phyloP scores from a whole-genome alignment of 345 rosid species.

The Citrus reticulata region DNA sequence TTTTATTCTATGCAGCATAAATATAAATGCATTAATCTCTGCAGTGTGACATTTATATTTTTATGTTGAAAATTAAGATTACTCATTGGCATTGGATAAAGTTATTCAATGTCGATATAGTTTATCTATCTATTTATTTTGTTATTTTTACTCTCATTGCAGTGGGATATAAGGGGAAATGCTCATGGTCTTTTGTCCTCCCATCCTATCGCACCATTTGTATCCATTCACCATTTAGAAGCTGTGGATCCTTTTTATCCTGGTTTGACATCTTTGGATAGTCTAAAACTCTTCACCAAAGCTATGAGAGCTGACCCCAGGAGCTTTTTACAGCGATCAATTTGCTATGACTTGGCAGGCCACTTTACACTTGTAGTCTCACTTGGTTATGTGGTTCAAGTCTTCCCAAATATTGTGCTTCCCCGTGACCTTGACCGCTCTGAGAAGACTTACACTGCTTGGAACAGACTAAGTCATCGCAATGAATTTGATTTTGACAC shows the following conservation, averaged over 20 bases:
- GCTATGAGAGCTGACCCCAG: slow-evolving; percentile 67
- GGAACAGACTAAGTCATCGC: slow-evolving; percentile 55
- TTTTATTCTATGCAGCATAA: neutral
- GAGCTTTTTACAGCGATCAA: slow-evolving; percentile 80
- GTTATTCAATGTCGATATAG: neutral
- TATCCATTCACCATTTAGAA: slow-evolving; percentile 87
- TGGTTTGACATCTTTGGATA: slow-evolving; percentile 56
- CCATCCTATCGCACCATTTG: slow-evolving; percentile 83
- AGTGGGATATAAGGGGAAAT: slow-evolving; percentile 93
- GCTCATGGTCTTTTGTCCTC: slow-evolving; percentile 74
- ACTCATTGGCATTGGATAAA: neutral
- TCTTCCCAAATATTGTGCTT: slow-evolving; percentile 55
- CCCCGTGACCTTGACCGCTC: slow-evolving; percentile 80
- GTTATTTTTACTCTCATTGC: slow-evolving; percentile 10
- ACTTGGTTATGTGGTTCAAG: slow-evolving; percentile 80
- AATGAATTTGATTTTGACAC: slow-evolving; percentile 84
- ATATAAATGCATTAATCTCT: neutral
- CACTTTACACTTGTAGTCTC: slow-evolving; percentile 61
- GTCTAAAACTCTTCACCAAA: slow-evolving; percentile 69
- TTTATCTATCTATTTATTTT: neutral
- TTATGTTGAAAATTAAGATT: neutral
- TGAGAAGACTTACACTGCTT: slow-evolving; percentile 75
- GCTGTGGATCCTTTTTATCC: slow-evolving; percentile 84
- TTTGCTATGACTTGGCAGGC: slow-evolving; percentile 62
- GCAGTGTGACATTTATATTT: neutral